Evolutionary conservation across 2,329 filamentous ascomycete species (phyloP).

Genomic region (Rhexocercosporidium sp.): DNA sequence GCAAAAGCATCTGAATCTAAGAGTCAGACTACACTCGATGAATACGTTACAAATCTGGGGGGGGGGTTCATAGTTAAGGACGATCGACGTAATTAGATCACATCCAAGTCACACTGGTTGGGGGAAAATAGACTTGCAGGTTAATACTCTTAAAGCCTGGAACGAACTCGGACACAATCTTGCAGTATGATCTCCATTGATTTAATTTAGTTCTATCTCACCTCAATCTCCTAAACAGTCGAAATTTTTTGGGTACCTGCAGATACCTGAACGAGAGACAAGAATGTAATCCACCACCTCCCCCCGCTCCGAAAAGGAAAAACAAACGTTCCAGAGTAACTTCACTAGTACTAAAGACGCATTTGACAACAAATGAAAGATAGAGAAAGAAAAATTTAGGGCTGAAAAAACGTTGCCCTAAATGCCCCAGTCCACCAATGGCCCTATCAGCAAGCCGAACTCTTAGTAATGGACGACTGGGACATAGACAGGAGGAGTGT

Average conservation of each 20-base stretch:
- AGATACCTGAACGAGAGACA: constrained; percentile 3
- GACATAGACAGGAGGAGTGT: neutral
- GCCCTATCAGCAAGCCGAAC: neutral
- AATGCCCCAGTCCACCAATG: neutral
- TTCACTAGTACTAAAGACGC: too few species aligned
- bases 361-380: neutral
- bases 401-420: neutral
- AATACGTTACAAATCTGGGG: too few species aligned
- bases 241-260: neutral
- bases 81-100: too few species aligned
- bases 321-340: neutral
- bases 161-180: too few species aligned
- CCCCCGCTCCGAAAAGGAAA: neutral
- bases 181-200: neutral
- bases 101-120: too few species aligned
- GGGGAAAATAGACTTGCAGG: too few species aligned
- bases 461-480: neutral
- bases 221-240: neutral
- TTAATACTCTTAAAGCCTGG: too few species aligned
- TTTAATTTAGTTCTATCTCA: neutral
- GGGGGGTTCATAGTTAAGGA: too few species aligned
- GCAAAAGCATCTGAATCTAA: too few species aligned
- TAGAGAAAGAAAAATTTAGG: neutral
- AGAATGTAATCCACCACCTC: neutral
- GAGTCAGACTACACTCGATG: too few species aligned